Evolutionary conservation across 345 rosid species (phyloP), one percentile per base, ranked within the genome.

Genomic region (Eucalyptus cloeziana): DNA sequence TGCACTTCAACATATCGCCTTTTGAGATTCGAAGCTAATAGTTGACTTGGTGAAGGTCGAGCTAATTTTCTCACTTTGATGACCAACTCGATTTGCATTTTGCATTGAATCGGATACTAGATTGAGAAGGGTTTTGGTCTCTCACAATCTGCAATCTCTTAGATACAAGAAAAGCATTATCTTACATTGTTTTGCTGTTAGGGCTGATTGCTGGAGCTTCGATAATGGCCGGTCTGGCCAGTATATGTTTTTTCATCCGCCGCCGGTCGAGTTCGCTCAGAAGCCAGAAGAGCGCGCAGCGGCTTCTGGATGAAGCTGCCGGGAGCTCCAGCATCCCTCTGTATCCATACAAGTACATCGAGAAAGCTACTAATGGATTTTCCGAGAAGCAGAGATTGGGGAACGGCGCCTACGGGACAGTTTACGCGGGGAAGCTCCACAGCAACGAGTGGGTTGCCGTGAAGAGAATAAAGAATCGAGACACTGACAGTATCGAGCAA

Each of bases 321-420:
- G 99, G 98, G 54, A 96, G 93, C 94, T 94, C 95, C 13, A 95
- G 95, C 62, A 94, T 97, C 31, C 95, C 98, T 0, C 94, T 95
- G 81, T 95, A 92, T 90, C 92, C 94, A 7, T 96, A 91, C 91
- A 96, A 93, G 91, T 97, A 96, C 91, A 95, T 97, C 14, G 99
- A 95, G 87, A 96, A 89, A 91, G 98, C 99, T 9, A 97, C 99
- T 1, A 90, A 86, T 79, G 92, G 96, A 89, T 97, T 97, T 92
- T 90, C 95, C 8, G 99, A 96, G n/a, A 94, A 93, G 88, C 98
- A 96, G 81, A 94, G 94, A 90, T 91, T 97, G 49, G 99, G 99
- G 87, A 95, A 93, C 49, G 99, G 99, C 37, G 99, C 99, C 24
- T 97, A 96, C 30, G 99, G 99, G 56, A 96, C 99, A 3, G 99